Evolutionary conservation across 1,139 yeast genomes (phyloP).

Genomic region (Geotrichum australiense): DNA sequence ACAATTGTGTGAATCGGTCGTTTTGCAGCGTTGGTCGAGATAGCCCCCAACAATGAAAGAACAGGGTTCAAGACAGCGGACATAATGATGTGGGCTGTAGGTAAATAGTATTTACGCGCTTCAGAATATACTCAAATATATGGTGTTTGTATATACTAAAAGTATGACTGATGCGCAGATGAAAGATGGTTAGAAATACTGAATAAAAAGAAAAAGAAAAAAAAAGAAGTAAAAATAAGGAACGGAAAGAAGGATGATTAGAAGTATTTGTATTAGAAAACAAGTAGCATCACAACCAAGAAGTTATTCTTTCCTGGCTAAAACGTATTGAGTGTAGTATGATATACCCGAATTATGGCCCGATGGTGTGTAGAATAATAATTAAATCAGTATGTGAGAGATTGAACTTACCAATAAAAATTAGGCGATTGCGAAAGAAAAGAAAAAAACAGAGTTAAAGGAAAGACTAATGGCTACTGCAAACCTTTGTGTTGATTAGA

Average conservation of each 20-base stretch:
- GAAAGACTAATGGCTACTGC: too few species aligned
- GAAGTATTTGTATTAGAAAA: too few species aligned
- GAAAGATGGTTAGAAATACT: not conserved
- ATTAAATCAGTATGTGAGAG: too few species aligned
- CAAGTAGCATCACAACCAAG: too few species aligned
- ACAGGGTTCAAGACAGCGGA: constrained; percentile 15
- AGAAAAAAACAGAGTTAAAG: too few species aligned
- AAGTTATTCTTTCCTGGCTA: too few species aligned
- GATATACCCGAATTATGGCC: too few species aligned
- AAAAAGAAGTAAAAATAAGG: not conserved
- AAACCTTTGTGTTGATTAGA: too few species aligned
- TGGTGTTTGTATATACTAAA: not conserved
- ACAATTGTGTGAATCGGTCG: constrained; percentile 88
- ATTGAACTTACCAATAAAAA: too few species aligned
- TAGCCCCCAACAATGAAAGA: constrained; percentile 18
- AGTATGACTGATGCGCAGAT: not conserved
- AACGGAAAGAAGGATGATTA: not conserved
- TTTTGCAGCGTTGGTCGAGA: constrained; percentile 66
- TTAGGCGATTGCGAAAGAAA: too few species aligned
- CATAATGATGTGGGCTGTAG: constrained; percentile 7
- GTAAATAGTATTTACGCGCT: not conserved
- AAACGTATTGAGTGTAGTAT: too few species aligned
- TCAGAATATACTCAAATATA: not conserved
- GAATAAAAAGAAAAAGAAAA: not conserved
- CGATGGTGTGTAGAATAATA: too few species aligned